Percentiles rank a stretch among this genome's conserved stretches.
These are phyloP conservation scores for Colletotrichum eleusines DNA, from an alignment of 2,329 filamentous ascomycete species.

Conservation along the genomic window DNA sequence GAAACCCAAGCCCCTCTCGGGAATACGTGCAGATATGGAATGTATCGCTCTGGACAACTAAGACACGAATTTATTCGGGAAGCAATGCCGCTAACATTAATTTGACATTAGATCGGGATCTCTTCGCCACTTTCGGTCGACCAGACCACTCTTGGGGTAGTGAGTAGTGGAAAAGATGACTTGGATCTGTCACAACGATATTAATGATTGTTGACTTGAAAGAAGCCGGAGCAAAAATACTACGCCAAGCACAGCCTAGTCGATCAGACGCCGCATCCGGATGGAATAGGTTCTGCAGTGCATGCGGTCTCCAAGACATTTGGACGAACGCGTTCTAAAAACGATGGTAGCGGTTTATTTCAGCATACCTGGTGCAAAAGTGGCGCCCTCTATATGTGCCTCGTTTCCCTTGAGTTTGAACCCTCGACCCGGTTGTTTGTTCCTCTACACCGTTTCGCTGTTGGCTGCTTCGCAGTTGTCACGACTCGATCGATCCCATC, in stretches of 20 bases:
- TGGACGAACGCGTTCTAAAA: conserved; percentile 11
- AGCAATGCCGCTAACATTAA: too few species aligned
- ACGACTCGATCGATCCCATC: background rate
- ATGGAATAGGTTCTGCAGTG: background rate
- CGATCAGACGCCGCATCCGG: conserved; percentile 25
- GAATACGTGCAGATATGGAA: background rate
- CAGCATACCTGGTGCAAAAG: background rate
- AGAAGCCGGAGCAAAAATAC: too few species aligned
- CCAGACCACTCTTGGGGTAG: background rate
- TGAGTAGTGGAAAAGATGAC: background rate
- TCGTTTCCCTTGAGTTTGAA: background rate
- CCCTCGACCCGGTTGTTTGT: background rate
- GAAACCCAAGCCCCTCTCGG: background rate
- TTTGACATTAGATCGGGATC: background rate
- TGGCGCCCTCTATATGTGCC: conserved; percentile 5
- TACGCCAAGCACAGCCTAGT: background rate
- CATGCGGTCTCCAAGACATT: conserved; percentile 11
- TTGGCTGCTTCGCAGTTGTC: background rate
- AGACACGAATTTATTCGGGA: background rate
- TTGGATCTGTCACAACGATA: too few species aligned
- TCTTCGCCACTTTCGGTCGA: background rate
- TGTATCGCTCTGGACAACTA: background rate
- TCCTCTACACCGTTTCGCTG: background rate
- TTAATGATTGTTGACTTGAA: too few species aligned
- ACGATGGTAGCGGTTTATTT: background rate